These are phyloP conservation scores for Tricholomella constricta DNA, from an alignment of 768 basidiomycete genomes.

Conservation along the genomic window DNA sequence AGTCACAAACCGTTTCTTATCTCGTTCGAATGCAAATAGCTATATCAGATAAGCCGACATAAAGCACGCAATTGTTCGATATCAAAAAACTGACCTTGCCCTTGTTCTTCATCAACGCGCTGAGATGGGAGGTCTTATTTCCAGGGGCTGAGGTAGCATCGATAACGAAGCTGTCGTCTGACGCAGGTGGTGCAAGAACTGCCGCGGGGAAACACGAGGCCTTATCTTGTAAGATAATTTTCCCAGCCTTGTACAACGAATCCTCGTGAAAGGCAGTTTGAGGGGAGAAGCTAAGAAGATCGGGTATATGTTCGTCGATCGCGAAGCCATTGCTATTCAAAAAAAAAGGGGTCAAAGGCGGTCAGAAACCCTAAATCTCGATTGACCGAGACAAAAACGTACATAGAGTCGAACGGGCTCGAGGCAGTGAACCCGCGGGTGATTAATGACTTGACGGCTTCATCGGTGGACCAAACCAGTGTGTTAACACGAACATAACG, in stretches of 20 bases:
- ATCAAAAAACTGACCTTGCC: constrained; percentile 60
- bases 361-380: constrained; percentile 6
- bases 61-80: not conserved
- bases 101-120: constrained; percentile 81
- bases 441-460: constrained; percentile 60
- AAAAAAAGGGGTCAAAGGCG: constrained; percentile 10
- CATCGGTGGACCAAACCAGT: constrained; percentile 61
- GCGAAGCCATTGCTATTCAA: constrained; percentile 58
- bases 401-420: constrained; percentile 58
- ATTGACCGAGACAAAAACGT: constrained; percentile 17
- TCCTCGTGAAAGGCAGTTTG: constrained; percentile 68
- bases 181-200: constrained; percentile 73
- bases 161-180: constrained; percentile 61
- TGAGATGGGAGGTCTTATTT: constrained; percentile 95
- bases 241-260: constrained; percentile 71
- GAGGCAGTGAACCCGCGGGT: constrained; percentile 56
- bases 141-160: constrained; percentile 98
- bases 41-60: constrained; percentile 24
- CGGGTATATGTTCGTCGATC: constrained; percentile 77
- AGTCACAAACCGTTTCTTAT: constrained; percentile 78
- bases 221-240: constrained; percentile 94
- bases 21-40: constrained; percentile 90
- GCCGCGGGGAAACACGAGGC: constrained; percentile 96
- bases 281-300: constrained; percentile 80
- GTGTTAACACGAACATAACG: constrained; percentile 88